These are phyloP conservation scores for Pichia nanzhaoensis DNA, from an alignment of 805 yeast genomes.

Conservation along the genomic window DNA sequence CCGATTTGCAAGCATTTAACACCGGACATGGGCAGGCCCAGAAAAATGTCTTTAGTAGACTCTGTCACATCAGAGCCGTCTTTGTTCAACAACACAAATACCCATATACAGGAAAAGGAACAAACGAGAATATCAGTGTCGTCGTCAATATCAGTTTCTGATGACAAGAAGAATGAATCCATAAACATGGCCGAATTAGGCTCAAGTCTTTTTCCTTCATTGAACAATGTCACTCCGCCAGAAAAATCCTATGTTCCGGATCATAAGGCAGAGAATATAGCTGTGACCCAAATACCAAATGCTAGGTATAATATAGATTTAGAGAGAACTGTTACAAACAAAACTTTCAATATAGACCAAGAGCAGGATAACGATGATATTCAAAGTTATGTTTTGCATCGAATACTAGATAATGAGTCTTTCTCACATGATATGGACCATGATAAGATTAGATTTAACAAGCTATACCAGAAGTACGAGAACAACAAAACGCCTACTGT, in stretches of 20 bases:
- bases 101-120: too few species aligned
- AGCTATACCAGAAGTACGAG: constrained; percentile 20
- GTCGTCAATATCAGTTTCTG: background rate
- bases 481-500: background rate
- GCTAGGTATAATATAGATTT: background rate
- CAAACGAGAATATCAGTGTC: background rate
- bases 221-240: background rate
- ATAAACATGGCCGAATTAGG: too few species aligned
- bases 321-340: too few species aligned
- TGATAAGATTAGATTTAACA: constrained; percentile 18
- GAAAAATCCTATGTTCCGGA: too few species aligned
- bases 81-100: too few species aligned
- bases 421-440: constrained; percentile 6
- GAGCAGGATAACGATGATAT: constrained; percentile 13
- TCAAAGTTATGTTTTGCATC: constrained; percentile 20
- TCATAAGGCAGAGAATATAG: background rate
- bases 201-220: background rate
- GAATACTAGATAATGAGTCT: constrained; percentile 19
- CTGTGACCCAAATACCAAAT: background rate
- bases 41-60: background rate
- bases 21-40: too few species aligned
- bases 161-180: background rate
- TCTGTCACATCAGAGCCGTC: too few species aligned
- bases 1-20: too few species aligned
- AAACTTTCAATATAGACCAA: too few species aligned